Conservation (phyloP, 495 filamentous ascomycete genomes). For the Lepidopterella palustris region DNA sequence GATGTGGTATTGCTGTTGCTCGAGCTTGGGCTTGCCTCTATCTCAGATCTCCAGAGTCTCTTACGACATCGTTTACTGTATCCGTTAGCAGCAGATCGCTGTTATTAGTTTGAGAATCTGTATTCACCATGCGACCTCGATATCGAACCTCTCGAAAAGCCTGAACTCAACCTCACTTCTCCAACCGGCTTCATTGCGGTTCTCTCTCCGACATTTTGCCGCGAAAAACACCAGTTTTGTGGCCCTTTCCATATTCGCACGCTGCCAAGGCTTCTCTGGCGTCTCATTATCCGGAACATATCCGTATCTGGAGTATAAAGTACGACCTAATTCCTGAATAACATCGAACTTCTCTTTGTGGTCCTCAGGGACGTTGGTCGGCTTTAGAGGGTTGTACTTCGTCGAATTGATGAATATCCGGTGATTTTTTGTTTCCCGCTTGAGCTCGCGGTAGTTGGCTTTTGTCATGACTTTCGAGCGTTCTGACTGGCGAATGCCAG, state of each 20-base stretch:
- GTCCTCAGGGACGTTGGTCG: not conserved
- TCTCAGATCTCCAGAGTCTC: constrained; percentile 18
- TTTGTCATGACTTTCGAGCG: not conserved
- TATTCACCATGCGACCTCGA: constrained; percentile 13
- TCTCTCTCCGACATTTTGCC: constrained; percentile 7
- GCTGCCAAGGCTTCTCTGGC: not conserved
- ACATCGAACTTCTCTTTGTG: not conserved
- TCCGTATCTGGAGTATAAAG: not conserved
- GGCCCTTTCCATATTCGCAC: not conserved
- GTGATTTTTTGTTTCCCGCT: not conserved
- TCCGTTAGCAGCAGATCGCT: not conserved
- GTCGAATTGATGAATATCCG: not conserved
- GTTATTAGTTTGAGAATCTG: not conserved
- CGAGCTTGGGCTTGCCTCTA: constrained; percentile 1
- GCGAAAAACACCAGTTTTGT: not conserved
- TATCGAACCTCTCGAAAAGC: constrained; percentile 16
- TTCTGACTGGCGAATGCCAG: not conserved
- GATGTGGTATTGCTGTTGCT: not conserved
- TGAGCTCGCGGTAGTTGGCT: not conserved
- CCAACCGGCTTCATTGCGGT: constrained; percentile 14
- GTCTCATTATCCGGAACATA: not conserved
- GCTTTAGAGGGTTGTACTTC: not conserved
- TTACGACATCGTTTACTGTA: constrained; percentile 9
- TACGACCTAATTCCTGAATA: not conserved
- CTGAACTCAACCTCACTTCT: constrained; percentile 6